Percentiles rank a stretch among this genome's conserved stretches.
Evolutionary conservation across 1,139 yeast species (phyloP).

Genomic region (Kurtzmaniella quercitrusa): DNA sequence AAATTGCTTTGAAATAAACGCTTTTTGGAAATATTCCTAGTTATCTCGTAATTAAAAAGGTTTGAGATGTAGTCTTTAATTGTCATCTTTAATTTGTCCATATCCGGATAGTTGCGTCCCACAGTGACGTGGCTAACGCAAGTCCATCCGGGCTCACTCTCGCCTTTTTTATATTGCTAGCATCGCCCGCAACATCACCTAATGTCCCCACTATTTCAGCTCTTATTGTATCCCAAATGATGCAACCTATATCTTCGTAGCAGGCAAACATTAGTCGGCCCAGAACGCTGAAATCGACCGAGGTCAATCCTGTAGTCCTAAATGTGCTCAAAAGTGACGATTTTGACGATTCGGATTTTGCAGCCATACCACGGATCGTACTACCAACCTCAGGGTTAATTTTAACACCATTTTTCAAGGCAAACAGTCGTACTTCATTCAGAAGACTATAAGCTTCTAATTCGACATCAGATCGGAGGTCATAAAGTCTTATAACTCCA

Average conservation of each 20-base stretch:
- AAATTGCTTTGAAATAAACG: background rate
- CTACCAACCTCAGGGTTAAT: background rate
- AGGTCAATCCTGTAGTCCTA: constrained; percentile 61
- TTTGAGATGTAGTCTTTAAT: no score
- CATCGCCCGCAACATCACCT: constrained; percentile 45
- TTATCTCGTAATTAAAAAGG: no score
- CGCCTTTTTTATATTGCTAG: constrained; percentile 60
- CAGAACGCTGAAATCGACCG: constrained; percentile 70
- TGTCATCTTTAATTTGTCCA: constrained; percentile 52
- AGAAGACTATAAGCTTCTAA: constrained; percentile 50
- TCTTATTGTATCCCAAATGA: constrained; percentile 75
- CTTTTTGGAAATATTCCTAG: background rate
- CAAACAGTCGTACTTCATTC: constrained; percentile 10
- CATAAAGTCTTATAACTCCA: constrained; percentile 69
- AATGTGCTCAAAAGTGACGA: constrained; percentile 25
- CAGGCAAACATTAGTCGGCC: constrained; percentile 76
- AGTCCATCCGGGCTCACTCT: constrained; percentile 71
- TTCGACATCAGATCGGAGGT: constrained; percentile 73
- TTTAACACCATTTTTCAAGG: constrained; percentile 6
- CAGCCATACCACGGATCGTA: constrained; percentile 4
- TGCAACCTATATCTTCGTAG: constrained; percentile 71
- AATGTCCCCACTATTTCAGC: constrained; percentile 45
- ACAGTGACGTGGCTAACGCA: constrained; percentile 66
- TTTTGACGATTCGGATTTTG: constrained; percentile 4
- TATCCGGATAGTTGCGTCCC: constrained; percentile 65